Evolutionary conservation across 2,329 filamentous ascomycete genomes (phyloP), one percentile per base, ranked within the genome.

Genomic region (Metarhizium rileyi): DNA sequence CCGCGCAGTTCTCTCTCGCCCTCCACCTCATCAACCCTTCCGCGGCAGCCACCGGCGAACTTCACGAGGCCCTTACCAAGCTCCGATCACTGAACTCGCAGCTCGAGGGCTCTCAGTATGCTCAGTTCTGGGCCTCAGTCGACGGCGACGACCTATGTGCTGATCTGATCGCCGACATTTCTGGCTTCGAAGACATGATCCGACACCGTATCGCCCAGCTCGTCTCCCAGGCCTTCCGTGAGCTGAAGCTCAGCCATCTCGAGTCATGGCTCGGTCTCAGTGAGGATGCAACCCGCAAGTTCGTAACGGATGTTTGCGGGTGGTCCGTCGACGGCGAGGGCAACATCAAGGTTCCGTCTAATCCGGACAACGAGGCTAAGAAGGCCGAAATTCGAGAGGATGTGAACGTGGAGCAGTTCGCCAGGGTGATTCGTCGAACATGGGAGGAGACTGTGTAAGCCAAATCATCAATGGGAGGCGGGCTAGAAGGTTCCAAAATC

Each of bases 321-420:
- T 98, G 91, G 90, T 80, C 79, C 60, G 77, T 96, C 40, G 85
- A 88, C 53, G 72, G 75, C 27, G 81, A 75, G 48, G 74, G 77
- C 30, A 63, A 72, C 41, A 83, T 96, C 55, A 80, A 81, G 67
- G 80, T 98, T 50, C 93, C 93, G 50, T 75, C 84, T 63, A 98
- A 98, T 74, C 87, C 93, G 64, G 93, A 98, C 72, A 96, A 96
- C 68, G 91, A 97, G 80, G 93, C 90, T 42, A 89, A 94, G 76
- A 93, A 93, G 69, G 86, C 90, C 38, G 87, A 96, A 68, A 94
- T 96, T 63, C 81, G 90, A 61, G 93, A 98, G 76, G 90, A 93
- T 57, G 93, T 98, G 63, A 89, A 86, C 70, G 84, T 95, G 52
- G 87, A 93, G 59, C 89, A 89, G 74, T 90, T 90, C 69, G 74